Evolutionary conservation across 768 basidiomycete species (phyloP).

Genomic region (Rhodotorula diobovata): DNA sequence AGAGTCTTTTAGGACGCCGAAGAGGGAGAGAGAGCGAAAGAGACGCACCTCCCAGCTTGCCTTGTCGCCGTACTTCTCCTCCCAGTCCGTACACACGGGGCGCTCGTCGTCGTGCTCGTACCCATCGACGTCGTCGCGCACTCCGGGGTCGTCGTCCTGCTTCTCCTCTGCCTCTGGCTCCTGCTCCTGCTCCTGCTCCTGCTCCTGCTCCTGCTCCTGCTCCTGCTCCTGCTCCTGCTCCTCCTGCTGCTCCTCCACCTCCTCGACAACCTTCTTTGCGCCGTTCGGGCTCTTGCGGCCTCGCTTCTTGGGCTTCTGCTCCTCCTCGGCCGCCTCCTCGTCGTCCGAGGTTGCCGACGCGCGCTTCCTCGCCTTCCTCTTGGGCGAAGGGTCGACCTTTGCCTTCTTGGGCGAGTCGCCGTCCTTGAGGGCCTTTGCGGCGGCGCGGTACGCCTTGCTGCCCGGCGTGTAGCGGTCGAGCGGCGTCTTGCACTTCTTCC

Average conservation of each 20-base stretch:
- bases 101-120: too few relatives aligned
- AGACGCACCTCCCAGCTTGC: slow-evolving; percentile 7
- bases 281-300: neutral
- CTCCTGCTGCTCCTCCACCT: neutral
- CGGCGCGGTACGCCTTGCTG: slow-evolving; percentile 3
- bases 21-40: neutral
- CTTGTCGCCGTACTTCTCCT: neutral
- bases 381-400: too few relatives aligned
- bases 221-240: neutral
- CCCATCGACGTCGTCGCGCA: too few relatives aligned
- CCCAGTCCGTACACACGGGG: neutral
- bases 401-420: too few relatives aligned
- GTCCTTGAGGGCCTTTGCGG: neutral
- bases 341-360: neutral
- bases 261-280: neutral
- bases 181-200: neutral
- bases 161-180: neutral
- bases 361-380: neutral
- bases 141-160: neutral
- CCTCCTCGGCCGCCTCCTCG: neutral
- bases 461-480: slow-evolving; percentile 14
- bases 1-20: neutral
- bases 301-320: neutral
- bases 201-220: neutral
- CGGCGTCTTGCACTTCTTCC: neutral